Evolutionary conservation across 495 filamentous ascomycete genomes (phyloP), one percentile per base, ranked within the genome.

Genomic region (Penicillium fimorum): DNA sequence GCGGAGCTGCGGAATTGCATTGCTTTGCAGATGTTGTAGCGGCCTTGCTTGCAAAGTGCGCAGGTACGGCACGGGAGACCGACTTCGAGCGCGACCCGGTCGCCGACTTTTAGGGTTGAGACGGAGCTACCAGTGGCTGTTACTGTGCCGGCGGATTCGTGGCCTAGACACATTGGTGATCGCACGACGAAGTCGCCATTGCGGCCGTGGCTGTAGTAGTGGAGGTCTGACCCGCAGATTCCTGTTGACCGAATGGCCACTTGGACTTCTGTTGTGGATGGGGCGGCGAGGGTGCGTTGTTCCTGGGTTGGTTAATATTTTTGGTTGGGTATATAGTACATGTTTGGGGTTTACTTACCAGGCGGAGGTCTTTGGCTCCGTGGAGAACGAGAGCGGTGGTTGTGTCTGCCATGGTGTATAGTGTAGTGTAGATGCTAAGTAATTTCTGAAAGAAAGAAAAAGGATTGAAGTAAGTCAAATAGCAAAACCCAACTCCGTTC

Each of bases 21-120:
- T 10, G 73, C 70, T n/a, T 79, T 76, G 78, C 91, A 96, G 74
- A 96, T 89, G 70, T 95, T 96, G 70, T 95, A 94, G 49, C 90
- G 79, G 25, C 87, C 87, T 43, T 77, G 75, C 18, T 61, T 60
- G 68, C 90, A 95, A 22, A 86, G 72, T 8, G 79, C 74, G 68
- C 90, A 95, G 43, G 75, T 61, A 25, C 79, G 79, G 65, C 90
- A 95, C n/a, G 89, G 88, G 9, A 90, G 71, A n/a, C 89, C 89
- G 63, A 91, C 87, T 75, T 94, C 90, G 17, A 94, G 76, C 0
- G 88, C 89, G n/a, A 94, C 88, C 25, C 82, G 82, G 67, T 94
- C 90, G 35, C 89, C 90, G 66, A 70, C 56, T 55, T 72, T 70
- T 6, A 76, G 65, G 42, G 30, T 64, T n/a, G 64, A 62, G 0